A percentile compares a stretch with the other conserved stretches of the same genome.
These are phyloP conservation scores for Zygoascus flipseniorum DNA, from an alignment of 805 yeast species.

Conservation along the genomic window DNA sequence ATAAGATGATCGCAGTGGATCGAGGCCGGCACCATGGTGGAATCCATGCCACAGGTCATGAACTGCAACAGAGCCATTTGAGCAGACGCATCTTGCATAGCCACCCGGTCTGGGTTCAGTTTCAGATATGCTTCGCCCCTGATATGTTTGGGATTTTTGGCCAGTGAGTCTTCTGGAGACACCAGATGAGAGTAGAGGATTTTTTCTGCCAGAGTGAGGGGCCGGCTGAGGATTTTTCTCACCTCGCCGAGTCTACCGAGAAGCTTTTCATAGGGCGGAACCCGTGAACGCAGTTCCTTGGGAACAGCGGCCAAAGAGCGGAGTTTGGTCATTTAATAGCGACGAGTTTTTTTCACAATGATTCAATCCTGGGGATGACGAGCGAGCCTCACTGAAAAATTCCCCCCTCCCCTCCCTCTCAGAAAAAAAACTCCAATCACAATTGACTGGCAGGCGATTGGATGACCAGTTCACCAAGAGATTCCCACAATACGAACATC, in stretches of 20 bases:
- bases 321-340: background rate
- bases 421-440: no score
- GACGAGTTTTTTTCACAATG: slow-evolving; percentile 37
- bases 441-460: no score
- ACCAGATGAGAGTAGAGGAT: slow-evolving; percentile 87
- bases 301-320: slow-evolving; percentile 3
- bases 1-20: slow-evolving; percentile 98
- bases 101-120: slow-evolving; percentile 94
- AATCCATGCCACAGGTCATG: slow-evolving; percentile 89
- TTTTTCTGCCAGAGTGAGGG: slow-evolving; percentile 92
- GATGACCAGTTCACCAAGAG: no score
- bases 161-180: slow-evolving; percentile 75
- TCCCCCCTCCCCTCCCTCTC: background rate
- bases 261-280: slow-evolving; percentile 83
- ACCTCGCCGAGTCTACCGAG: slow-evolving; percentile 55
- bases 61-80: slow-evolving; percentile 98
- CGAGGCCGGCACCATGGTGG: slow-evolving; percentile 87
- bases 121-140: slow-evolving; percentile 89
- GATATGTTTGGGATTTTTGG: slow-evolving; percentile 38
- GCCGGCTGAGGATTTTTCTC: slow-evolving; percentile 56
- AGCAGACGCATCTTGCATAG: slow-evolving; percentile 99
- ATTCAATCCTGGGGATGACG: background rate
- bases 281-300: slow-evolving; percentile 50
- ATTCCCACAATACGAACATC: no score
- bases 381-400: background rate